Evolutionary conservation across 257 asterid species (phyloP), one percentile per base, ranked within the genome.

Genomic region (Solanum pinnatisectum): DNA sequence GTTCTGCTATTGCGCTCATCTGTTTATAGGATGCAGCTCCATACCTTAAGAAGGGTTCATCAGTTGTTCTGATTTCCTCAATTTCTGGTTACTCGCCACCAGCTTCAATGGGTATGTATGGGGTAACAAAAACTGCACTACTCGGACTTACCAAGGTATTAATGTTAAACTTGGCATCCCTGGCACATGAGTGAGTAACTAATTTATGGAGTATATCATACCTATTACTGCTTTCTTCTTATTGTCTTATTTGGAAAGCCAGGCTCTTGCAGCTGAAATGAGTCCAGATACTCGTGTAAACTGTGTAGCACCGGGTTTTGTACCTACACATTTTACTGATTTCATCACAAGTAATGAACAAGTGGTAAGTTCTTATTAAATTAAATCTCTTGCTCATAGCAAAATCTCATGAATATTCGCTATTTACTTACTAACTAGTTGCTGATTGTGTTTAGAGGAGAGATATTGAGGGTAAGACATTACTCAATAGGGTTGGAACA

Each of bases 291-390:
- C 96, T 88, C 98, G 99, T 65, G 99, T 97, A 11, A 97, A 96
- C 92, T 96, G 98, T 84, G 89, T 97, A 83, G 98, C 99, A 11
- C 99, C 98, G 71, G 99, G 99, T 84, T 96, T 96, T 88, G 99
- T 97, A 59, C 99, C 98, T 14, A 96, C 99, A 42, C 89, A 94
- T 85, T 95, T 96, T 89, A 97, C 99, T 27, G 89, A 92, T 59
- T 92, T 84, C 68, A 92, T 97, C 12, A 92, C 94, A 18, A 13
- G 79, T 11, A 88, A 94, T 70, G 92, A 92, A 36, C 76, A 90
- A 67, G 91, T 88, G 89, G 99, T 95, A 92, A 90, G 94, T 85
- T 63, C n/a, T 84, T 37, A 22, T 84, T 84, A 22, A 78, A 25
- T 42, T 78, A 7, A n/a, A 13, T 40, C 63, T 77, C 23, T 42